phyloP scores from a whole-genome alignment of 345 rosid genomes.

The Eutrema heterophyllum region DNA sequence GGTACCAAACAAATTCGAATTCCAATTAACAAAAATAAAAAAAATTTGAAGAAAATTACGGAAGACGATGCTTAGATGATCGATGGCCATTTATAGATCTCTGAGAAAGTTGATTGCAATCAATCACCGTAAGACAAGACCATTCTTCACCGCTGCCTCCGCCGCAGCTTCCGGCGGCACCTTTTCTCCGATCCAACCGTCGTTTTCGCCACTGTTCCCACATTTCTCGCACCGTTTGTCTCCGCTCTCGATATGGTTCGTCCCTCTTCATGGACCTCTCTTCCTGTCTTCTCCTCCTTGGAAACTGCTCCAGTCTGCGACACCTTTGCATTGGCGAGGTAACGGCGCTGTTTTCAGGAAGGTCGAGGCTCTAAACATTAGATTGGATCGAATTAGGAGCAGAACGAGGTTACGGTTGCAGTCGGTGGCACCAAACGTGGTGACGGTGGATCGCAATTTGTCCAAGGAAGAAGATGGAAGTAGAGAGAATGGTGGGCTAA shows the following conservation, averaged over 20 bases:
- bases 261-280: slow-evolving; percentile 68
- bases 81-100: slow-evolving; percentile 54
- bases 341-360: slow-evolving; percentile 43
- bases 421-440: neutral
- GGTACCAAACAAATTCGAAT: neutral
- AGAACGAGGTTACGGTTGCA: slow-evolving; percentile 29
- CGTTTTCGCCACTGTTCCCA: slow-evolving; percentile 31
- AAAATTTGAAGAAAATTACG: neutral
- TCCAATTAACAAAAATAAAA: neutral
- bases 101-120: slow-evolving; percentile 32
- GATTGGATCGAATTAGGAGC: slow-evolving; percentile 40
- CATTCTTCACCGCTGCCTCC: slow-evolving; percentile 41
- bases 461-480: slow-evolving; percentile 15
- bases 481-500: slow-evolving; percentile 8
- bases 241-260: slow-evolving; percentile 61
- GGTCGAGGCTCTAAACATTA: slow-evolving; percentile 50
- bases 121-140: slow-evolving; percentile 29
- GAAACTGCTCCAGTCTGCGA: slow-evolving; percentile 83
- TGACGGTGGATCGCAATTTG: slow-evolving; percentile 12
- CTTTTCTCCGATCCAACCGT: slow-evolving; percentile 28
- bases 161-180: slow-evolving; percentile 18
- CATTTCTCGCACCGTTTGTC: slow-evolving; percentile 13
- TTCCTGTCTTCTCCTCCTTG: slow-evolving; percentile 77
- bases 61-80: slow-evolving; percentile 30
- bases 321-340: slow-evolving; percentile 55